Evolutionary conservation across 371 early-diverging fungal species (phyloP).

Genomic region (Mortierella sp.): DNA sequence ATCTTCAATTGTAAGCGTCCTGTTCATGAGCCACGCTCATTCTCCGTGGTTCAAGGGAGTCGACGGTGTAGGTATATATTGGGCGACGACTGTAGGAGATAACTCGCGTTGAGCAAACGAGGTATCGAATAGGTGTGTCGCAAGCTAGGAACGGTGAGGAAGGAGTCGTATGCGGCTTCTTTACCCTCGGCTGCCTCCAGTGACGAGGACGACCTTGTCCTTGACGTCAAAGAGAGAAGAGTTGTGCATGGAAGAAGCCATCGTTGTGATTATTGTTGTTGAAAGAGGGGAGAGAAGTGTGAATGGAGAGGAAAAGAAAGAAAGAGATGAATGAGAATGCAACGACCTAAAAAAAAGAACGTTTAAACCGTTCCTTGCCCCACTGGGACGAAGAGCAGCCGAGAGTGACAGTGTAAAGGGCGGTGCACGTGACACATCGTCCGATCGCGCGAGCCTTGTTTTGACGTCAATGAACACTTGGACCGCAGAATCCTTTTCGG

Average conservation of each 20-base stretch:
- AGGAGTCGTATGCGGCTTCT: not conserved
- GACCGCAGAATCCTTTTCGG: not conserved
- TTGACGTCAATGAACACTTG: not conserved
- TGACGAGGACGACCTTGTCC: conserved; percentile 92
- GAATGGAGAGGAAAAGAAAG: not conserved
- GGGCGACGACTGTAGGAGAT: too few species aligned
- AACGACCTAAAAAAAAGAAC: not conserved
- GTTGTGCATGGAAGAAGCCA: conserved; percentile 45
- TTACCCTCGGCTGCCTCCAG: conserved; percentile 89
- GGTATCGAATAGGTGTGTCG: not conserved
- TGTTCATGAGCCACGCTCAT: not conserved
- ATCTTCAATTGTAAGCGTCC: not conserved
- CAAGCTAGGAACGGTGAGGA: not conserved
- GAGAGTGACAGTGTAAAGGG: not conserved
- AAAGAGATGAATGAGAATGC: not conserved
- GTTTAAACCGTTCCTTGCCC: not conserved
- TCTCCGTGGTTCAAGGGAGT: not conserved
- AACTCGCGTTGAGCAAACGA: not conserved
- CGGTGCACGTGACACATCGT: not conserved
- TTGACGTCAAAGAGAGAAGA: conserved; percentile 80
- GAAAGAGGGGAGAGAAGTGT: not conserved
- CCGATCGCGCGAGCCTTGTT: not conserved
- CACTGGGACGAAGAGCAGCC: not conserved
- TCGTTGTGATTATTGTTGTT: conserved; percentile 5
- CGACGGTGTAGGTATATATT: not conserved